phyloP scores from a whole-genome alignment of 1,284 basidiomycete genomes.

The Microbotryum lychnidis-dioicae region DNA sequence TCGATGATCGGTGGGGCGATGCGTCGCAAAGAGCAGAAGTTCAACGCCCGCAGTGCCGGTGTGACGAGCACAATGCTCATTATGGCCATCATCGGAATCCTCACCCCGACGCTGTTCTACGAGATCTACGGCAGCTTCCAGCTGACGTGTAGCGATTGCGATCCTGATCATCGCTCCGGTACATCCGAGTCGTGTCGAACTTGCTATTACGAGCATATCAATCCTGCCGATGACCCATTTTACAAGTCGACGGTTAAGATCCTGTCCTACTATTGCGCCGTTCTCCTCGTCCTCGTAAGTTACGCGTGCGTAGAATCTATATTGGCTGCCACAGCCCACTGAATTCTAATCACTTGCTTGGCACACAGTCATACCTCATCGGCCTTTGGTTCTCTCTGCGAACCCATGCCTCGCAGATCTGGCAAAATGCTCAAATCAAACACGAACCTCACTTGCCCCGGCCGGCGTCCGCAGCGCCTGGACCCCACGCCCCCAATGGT shows the following conservation, averaged over 20 bases:
- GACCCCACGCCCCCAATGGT: slow-evolving; percentile 31
- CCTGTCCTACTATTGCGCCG: slow-evolving; percentile 91
- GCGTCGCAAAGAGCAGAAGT: slow-evolving; percentile 87
- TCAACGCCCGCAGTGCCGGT: slow-evolving; percentile 95
- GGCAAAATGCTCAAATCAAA: slow-evolving; percentile 67
- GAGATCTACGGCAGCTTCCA: slow-evolving; percentile 98
- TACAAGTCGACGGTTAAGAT: slow-evolving; percentile 90
- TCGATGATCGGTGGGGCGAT: slow-evolving; percentile 96
- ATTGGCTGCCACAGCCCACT: not conserved
- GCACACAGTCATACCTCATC: slow-evolving; percentile 77
- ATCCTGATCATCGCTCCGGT: slow-evolving; percentile 39
- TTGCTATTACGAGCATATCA: slow-evolving; percentile 91
- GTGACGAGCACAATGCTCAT: slow-evolving; percentile 99
- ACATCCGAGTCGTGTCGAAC: slow-evolving; percentile 58
- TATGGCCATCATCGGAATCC: slow-evolving; percentile 97
- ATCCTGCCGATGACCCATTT: slow-evolving; percentile 87
- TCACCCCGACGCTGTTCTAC: slow-evolving; percentile 95
- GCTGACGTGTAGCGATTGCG: slow-evolving; percentile 86
- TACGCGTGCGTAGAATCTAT: not conserved
- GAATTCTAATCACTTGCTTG: no score
- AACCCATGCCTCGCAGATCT: slow-evolving; percentile 97
- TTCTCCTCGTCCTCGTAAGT: slow-evolving; percentile 77
- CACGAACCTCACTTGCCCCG: slow-evolving; percentile 4
- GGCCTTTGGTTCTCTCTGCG: slow-evolving; percentile 98
- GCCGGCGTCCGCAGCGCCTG: no score